phyloP scores from a whole-genome alignment of 83 land plant genomes.

The Picea mariana region DNA sequence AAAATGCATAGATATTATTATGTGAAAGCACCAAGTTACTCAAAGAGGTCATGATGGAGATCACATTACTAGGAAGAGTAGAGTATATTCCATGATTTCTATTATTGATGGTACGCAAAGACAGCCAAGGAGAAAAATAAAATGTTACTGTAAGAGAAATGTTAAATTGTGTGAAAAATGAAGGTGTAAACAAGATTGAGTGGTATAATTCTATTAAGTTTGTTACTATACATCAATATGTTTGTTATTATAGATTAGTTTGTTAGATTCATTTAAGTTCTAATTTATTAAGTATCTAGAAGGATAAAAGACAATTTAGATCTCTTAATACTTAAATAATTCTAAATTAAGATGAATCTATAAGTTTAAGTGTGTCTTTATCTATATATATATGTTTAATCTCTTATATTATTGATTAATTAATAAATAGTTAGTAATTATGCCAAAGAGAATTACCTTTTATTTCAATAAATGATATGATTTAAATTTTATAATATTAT shows the following conservation, averaged over 20 bases:
- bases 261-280: no score
- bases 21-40: constrained; percentile 27
- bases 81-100: constrained; percentile 52
- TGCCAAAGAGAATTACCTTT: no score
- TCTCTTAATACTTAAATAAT: no score
- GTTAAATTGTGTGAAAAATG: constrained; percentile 47
- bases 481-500: no score
- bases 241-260: background rate
- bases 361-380: no score
- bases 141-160: constrained; percentile 46
- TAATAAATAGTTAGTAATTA: no score
- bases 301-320: no score
- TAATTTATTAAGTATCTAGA: no score
- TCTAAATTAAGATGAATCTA: no score
- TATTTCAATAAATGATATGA: no score
- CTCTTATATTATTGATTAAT: no score
- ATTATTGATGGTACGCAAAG: constrained; percentile 34
- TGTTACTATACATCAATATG: constrained; percentile 30
- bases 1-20: constrained; percentile 45
- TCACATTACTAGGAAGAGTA: constrained; percentile 32
- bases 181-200: constrained; percentile 21
- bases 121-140: constrained; percentile 32
- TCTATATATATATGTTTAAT: no score
- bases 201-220: constrained; percentile 36
- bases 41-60: constrained; percentile 36